Conservation (phyloP, 129 eudicot species). For the Artemisia tridentata region DNA sequence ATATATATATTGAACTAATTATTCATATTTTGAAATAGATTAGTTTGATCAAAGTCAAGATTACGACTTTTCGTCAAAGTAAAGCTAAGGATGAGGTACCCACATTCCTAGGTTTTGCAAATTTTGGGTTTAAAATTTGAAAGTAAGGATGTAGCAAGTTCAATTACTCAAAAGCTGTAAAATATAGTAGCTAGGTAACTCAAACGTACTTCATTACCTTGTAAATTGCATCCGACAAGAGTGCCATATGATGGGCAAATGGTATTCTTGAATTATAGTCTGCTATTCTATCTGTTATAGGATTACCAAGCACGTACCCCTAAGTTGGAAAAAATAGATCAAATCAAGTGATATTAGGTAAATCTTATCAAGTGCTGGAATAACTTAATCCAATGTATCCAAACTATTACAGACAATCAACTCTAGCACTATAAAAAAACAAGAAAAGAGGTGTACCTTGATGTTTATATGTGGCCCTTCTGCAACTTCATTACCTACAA, state of each 20-base stretch:
- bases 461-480: constrained; percentile 16
- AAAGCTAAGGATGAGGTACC: too few species aligned
- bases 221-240: constrained; percentile 27
- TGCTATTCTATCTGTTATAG: neutral
- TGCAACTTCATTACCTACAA: constrained; percentile 17
- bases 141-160: too few species aligned
- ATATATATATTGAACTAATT: too few species aligned
- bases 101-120: too few species aligned
- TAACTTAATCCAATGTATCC: neutral
- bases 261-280: constrained; percentile 22
- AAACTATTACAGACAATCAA: too few species aligned
- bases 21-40: too few species aligned
- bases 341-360: neutral
- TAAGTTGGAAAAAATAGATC: neutral
- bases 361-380: neutral
- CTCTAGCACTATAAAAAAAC: neutral
- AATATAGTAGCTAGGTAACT: too few species aligned
- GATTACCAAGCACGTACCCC: constrained; percentile 36
- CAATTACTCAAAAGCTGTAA: too few species aligned
- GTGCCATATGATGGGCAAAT: constrained; percentile 31
- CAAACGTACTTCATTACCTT: constrained; percentile 14
- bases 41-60: too few species aligned
- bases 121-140: too few species aligned
- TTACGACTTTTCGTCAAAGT: too few species aligned
- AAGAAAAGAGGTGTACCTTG: neutral